phyloP scores from a whole-genome alignment of 495 filamentous ascomycete species.

The Acidiella bohemica region DNA sequence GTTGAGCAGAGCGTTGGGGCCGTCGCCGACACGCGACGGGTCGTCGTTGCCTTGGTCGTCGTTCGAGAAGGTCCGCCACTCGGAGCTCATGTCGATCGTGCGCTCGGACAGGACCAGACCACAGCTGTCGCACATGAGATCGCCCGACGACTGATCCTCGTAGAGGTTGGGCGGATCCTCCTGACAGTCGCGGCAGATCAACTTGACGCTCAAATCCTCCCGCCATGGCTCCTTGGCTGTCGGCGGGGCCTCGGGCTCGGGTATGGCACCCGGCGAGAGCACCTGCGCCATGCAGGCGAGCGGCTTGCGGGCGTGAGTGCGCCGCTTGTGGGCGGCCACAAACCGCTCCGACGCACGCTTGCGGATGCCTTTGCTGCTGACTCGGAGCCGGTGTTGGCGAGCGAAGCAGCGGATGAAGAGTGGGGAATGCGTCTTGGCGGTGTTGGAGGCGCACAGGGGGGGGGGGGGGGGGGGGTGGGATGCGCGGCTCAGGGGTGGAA shows the following conservation, averaged over 20 bases:
- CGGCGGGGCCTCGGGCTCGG: conserved; percentile 16
- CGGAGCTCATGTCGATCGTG: conserved; percentile 85
- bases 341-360: conserved; percentile 26
- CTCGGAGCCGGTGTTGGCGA: conserved; percentile 34
- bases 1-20: conserved; percentile 70
- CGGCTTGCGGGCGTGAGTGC: conserved; percentile 22
- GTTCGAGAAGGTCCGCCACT: conserved; percentile 98
- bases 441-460: no score
- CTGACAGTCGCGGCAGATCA: conserved; percentile 81
- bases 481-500: background rate
- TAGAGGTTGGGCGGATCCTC: conserved; percentile 81
- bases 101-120: conserved; percentile 83
- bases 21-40: conserved; percentile 93
- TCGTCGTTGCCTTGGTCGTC: conserved; percentile 91
- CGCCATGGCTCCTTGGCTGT: conserved; percentile 36
- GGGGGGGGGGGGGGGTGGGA: no score
- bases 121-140: conserved; percentile 84
- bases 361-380: conserved; percentile 32
- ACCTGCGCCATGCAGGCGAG: conserved; percentile 20
- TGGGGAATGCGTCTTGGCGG: conserved; percentile 54
- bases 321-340: conserved; percentile 8
- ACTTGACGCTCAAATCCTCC: conserved; percentile 67
- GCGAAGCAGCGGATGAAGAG: conserved; percentile 43
- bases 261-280: conserved; percentile 30
- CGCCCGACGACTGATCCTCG: conserved; percentile 82